Conservation (phyloP, 2,329 filamentous ascomycete species). For the Phaeosphaeria sp. region DNA sequence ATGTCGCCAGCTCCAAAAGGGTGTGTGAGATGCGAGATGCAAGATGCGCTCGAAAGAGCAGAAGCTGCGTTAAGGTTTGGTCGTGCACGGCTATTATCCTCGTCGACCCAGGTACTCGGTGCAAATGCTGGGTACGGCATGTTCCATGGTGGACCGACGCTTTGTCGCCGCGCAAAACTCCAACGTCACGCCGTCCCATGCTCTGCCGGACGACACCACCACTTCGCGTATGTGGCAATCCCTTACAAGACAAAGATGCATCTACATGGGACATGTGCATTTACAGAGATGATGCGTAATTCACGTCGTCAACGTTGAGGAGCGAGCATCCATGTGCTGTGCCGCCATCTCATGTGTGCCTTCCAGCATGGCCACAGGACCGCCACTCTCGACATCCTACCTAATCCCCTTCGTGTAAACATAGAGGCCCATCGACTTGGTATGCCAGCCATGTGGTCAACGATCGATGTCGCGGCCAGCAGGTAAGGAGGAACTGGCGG, state of each 20-base stretch:
- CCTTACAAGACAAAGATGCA: not conserved
- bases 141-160: conserved; percentile 11
- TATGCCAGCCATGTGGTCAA: conserved; percentile 3
- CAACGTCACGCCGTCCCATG: conserved; percentile 1
- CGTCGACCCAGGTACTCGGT: conserved; percentile 19
- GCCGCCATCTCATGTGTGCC: not conserved
- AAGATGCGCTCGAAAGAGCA: conserved; percentile 32
- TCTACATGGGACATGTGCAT: not conserved
- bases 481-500: conserved; percentile 9
- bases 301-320: not conserved
- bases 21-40: conserved; percentile 21
- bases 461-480: not conserved
- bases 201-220: not conserved
- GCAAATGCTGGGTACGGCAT: conserved; percentile 9
- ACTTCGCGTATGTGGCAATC: too few relatives aligned
- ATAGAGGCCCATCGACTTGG: not conserved
- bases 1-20: conserved; percentile 17
- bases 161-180: conserved; percentile 6
- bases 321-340: not conserved
- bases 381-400: not conserved
- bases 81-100: conserved; percentile 23
- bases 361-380: not conserved
- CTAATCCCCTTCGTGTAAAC: not conserved
- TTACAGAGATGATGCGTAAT: not conserved
- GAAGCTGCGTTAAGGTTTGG: conserved; percentile 41